phyloP scores from a whole-genome alignment of 176 grass and related monocot genomes.

The Tuctoria greenei region DNA sequence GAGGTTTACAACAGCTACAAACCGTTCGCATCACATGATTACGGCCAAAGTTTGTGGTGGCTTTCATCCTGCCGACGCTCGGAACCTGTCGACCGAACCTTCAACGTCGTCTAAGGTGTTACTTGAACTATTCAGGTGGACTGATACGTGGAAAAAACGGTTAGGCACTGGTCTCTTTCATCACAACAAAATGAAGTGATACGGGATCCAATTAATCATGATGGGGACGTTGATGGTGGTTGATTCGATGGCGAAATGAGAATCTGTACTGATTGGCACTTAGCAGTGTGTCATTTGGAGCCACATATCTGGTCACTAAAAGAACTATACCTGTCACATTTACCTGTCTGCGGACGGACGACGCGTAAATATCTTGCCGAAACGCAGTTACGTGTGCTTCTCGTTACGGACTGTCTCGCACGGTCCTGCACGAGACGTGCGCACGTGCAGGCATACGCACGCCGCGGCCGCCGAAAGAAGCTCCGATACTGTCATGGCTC shows the following conservation, averaged over 20 bases:
- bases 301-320: not conserved
- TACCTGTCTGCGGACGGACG: not conserved
- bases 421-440: not conserved
- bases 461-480: conserved; percentile 18
- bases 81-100: not conserved
- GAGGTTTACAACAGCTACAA: not conserved
- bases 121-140: not conserved
- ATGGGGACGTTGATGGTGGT: not conserved
- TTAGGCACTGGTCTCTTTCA: conserved; percentile 29
- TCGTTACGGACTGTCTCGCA: not conserved
- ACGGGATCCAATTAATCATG: conserved; percentile 8
- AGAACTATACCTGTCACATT: not conserved
- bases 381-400: not conserved
- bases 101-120: not conserved
- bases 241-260: not conserved
- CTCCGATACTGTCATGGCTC: not conserved
- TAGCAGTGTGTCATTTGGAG: not conserved
- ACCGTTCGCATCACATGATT: not conserved
- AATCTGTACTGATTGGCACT: not conserved
- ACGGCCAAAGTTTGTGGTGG: not conserved
- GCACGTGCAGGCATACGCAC: not conserved
- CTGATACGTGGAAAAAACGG: not conserved
- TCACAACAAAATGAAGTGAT: not conserved
- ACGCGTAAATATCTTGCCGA: not conserved
- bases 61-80: not conserved